Conservation (phyloP, 129 eudicot genomes). For the Ambrosia trifida region DNA sequence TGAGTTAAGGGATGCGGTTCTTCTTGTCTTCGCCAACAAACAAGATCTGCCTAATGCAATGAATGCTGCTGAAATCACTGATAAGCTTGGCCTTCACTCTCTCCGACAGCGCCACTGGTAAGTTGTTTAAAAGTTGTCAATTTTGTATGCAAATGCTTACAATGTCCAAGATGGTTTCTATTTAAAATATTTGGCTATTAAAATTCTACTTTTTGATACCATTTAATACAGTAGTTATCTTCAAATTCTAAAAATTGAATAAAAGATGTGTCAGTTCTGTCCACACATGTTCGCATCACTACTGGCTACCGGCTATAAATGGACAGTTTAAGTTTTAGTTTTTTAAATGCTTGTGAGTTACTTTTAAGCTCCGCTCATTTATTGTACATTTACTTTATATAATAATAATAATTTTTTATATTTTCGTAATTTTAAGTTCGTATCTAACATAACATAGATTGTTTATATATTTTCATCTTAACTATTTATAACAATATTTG, state of each 20-base stretch:
- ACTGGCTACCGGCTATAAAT: not conserved
- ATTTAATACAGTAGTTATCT: not conserved
- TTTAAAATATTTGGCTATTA: not conserved
- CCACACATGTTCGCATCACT: not conserved
- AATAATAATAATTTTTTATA: too few species aligned
- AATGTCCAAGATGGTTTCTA: not conserved
- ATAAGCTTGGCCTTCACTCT: constrained; percentile 98
- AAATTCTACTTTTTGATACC: not conserved
- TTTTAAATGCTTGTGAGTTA: not conserved
- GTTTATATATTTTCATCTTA: too few species aligned
- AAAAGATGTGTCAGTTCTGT: not conserved
- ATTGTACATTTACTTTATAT: too few species aligned
- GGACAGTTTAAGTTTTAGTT: not conserved
- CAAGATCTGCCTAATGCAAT: constrained; percentile 99
- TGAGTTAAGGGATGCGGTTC: constrained; percentile 97
- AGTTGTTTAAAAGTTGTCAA: not conserved
- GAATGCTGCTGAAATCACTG: constrained; percentile 99
- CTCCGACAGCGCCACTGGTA: constrained; percentile 99
- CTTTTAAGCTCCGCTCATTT: too few species aligned
- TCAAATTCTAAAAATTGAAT: not conserved
- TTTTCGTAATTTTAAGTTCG: too few species aligned
- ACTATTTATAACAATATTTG: not conserved
- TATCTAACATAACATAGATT: not conserved
- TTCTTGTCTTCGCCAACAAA: constrained; percentile 98
- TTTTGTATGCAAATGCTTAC: not conserved